Evolutionary conservation across 2,329 filamentous ascomycete species (phyloP), one percentile per base, ranked within the genome.

Genomic region (Penicillium freii): DNA sequence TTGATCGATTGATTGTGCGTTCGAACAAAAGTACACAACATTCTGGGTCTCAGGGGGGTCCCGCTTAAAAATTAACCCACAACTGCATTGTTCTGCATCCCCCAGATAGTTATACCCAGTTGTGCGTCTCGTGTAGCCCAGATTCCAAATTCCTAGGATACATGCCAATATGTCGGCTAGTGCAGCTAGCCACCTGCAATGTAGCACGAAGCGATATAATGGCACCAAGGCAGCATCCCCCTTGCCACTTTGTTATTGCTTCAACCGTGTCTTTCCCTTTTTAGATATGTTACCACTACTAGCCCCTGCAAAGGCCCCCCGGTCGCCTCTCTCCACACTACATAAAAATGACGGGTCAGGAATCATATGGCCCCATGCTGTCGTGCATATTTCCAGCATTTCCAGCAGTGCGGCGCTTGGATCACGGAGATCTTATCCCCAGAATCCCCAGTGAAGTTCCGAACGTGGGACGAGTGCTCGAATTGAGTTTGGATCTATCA

Each of bases 401-500:
- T 31, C 29, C 31, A 33, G 11, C 25, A 44, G 38, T 2, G 21
- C 29, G 53, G 59, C 38, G 44, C 47, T 51, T 56, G 56, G 61
- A 56, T 47, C 45, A 29, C 33, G 56, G 58, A 60, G 10, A 56
- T 8, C 8, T 56, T 59, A 48, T 60, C 54, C 59, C 17, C 11
- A 23, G 44, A 55, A 46, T 61, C 53, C 56, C 17, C 15, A 21
- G 38, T 55, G 40, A 42, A 29, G 31, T 19, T 31, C 29, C n/a
- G 21, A 58, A 57, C 50, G 59, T 50, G 57, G 50, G 27, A 55
- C 50, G 19, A 56, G 50, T 42, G 4, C 31, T 34, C n/a, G 40
- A 21, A 34, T 31, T 46, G 49, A 56, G 27, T 55, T 52, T 53
- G 43, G 59, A 64, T 61, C 42, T 54, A 61, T 65, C 62, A 60